A percentile compares a stretch with the other conserved stretches of the same genome.
Conservation (phyloP, 331 rosid genomes). For the Erythrophleum ivorense region DNA sequence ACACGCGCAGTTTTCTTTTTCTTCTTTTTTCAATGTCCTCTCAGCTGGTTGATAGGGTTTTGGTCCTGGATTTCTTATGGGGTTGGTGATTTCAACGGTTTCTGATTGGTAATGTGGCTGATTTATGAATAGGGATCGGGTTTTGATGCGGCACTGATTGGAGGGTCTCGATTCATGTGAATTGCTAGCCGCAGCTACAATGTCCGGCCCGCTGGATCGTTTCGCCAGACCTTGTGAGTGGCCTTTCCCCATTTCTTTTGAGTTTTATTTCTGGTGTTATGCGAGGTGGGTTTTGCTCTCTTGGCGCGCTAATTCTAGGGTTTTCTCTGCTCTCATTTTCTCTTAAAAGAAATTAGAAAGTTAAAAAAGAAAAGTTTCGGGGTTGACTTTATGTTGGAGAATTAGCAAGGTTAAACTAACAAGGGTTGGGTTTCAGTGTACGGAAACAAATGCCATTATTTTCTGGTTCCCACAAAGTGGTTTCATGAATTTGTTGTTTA, state of each 20-base stretch:
- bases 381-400: not conserved
- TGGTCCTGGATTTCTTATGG: not conserved
- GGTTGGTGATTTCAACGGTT: constrained; percentile 39
- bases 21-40: not conserved
- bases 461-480: not conserved
- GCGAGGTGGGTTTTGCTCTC: not conserved
- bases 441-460: not conserved
- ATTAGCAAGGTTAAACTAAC: not conserved
- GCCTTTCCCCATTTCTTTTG: not conserved
- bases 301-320: constrained; percentile 30
- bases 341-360: not conserved
- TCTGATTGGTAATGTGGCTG: constrained; percentile 42
- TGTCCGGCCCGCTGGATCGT: constrained; percentile 93
- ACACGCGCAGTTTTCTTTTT: too few relatives aligned
- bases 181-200: constrained; percentile 17
- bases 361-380: not conserved
- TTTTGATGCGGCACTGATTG: constrained; percentile 39
- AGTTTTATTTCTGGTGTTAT: not conserved
- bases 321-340: constrained; percentile 12
- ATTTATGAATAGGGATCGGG: constrained; percentile 10
- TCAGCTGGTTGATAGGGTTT: not conserved
- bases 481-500: constrained; percentile 12
- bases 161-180: constrained; percentile 14
- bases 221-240: constrained; percentile 93
- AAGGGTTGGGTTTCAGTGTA: not conserved